phyloP scores from a whole-genome alignment of 2,329 filamentous ascomycete genomes.

The Coccinonectria pachysandricola region DNA sequence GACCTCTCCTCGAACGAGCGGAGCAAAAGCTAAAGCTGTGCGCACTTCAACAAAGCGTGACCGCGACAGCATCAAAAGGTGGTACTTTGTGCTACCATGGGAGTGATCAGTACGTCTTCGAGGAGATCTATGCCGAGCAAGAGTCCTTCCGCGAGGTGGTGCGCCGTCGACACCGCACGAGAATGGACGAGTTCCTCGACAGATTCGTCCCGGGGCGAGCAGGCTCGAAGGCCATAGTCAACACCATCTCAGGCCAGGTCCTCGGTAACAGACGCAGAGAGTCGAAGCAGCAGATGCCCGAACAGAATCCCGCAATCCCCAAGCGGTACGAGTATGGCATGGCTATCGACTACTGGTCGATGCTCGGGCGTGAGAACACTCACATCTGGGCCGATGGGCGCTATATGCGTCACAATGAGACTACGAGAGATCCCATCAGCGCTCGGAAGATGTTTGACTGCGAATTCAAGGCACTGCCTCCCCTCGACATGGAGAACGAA shows the following conservation, averaged over 20 bases:
- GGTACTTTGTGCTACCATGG: constrained; percentile 18
- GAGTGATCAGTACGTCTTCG: constrained; percentile 21
- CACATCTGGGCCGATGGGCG: constrained; percentile 15
- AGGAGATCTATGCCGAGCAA: constrained; percentile 20
- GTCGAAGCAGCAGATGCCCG: no score
- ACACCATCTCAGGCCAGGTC: constrained; percentile 5
- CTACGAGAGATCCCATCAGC: constrained; percentile 13
- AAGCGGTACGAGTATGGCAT: constrained; percentile 18
- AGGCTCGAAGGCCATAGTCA: constrained; percentile 11
- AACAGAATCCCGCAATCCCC: no score
- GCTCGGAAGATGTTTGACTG: constrained; percentile 13
- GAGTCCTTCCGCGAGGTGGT: constrained; percentile 21
- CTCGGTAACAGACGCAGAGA: constrained; percentile 12
- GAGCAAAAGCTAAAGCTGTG: constrained; percentile 13
- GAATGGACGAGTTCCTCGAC: constrained; percentile 12
- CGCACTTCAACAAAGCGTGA: constrained; percentile 2
- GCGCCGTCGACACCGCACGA: constrained; percentile 16
- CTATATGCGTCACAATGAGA: constrained; percentile 13
- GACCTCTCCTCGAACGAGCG: constrained; percentile 14
- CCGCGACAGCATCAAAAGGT: no score
- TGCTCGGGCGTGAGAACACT: constrained; percentile 16
- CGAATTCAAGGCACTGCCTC: constrained; percentile 7
- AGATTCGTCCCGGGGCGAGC: constrained; percentile 9
- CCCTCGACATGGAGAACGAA: constrained; percentile 6
- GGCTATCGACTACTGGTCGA: constrained; percentile 19